phyloP scores from a whole-genome alignment of 768 basidiomycete genomes.

The Podaxis pistillaris region DNA sequence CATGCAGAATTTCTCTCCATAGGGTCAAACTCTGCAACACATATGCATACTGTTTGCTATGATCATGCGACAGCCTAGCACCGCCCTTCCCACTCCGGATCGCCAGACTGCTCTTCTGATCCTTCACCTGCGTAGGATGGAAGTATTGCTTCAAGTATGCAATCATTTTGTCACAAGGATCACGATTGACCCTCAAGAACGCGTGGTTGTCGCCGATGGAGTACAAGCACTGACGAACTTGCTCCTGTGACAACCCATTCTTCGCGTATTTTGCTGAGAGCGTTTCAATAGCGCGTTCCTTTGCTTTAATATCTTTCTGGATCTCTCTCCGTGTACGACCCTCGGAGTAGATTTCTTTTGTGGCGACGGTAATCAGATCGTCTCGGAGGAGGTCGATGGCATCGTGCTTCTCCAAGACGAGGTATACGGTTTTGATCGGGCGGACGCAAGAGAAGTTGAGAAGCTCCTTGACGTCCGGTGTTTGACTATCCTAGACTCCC shows the following conservation, averaged over 20 bases:
- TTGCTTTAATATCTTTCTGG: slow-evolving; percentile 79
- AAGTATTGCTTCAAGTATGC: slow-evolving; percentile 71
- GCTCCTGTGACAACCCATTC: slow-evolving; percentile 59
- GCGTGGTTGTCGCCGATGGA: slow-evolving; percentile 91
- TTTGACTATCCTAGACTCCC: slow-evolving; percentile 72
- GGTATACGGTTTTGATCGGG: slow-evolving; percentile 75
- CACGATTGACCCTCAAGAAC: slow-evolving; percentile 81
- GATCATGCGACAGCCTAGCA: slow-evolving; percentile 80
- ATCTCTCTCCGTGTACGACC: slow-evolving; percentile 72
- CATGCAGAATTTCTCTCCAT: slow-evolving; percentile 85
- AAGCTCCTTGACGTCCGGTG: slow-evolving; percentile 76
- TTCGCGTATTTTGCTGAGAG: slow-evolving; percentile 64
- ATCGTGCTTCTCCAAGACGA: slow-evolving; percentile 61
- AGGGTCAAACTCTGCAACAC: slow-evolving; percentile 84
- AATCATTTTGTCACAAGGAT: slow-evolving; percentile 88
- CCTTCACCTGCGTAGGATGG: slow-evolving; percentile 68
- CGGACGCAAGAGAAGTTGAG: slow-evolving; percentile 77
- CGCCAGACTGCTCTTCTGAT: slow-evolving; percentile 64
- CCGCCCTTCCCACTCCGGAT: slow-evolving; percentile 82
- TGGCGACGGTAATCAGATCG: slow-evolving; percentile 71
- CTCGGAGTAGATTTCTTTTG: slow-evolving; percentile 80
- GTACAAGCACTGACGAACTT: slow-evolving; percentile 76
- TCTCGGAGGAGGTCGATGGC: slow-evolving; percentile 72
- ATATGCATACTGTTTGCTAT: slow-evolving; percentile 81
- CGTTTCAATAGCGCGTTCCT: slow-evolving; percentile 81